These are phyloP conservation scores for Creolimax fragrantissima DNA, from an alignment of 78 protist genomes.

Conservation along the genomic window DNA sequence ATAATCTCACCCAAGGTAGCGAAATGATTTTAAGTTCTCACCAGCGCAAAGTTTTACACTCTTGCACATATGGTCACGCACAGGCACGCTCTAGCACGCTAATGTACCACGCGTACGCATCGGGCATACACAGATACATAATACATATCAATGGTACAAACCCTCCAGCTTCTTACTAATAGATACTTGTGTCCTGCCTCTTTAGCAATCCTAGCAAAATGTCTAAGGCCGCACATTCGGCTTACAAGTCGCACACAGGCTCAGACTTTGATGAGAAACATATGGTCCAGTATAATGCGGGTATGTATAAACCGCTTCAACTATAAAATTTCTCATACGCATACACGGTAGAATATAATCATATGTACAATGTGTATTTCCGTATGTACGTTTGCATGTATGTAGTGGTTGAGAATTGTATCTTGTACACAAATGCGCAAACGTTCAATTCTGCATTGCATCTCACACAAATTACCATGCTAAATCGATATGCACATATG, in stretches of 20 bases:
- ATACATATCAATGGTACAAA: background rate
- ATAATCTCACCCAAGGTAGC: too few species aligned
- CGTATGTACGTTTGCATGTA: background rate
- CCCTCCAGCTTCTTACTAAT: background rate
- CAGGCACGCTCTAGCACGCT: background rate
- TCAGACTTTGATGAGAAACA: background rate
- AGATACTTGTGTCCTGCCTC: background rate
- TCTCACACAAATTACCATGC: background rate
- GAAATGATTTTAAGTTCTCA: too few species aligned
- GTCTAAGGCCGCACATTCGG: background rate
- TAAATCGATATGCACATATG: background rate
- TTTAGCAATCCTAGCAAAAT: background rate
- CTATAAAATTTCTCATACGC: too few species aligned
- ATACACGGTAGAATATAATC: too few species aligned
- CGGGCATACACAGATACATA: background rate
- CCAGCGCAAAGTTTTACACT: too few species aligned
- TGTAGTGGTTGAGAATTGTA: background rate
- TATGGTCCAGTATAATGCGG: constrained; percentile 8
- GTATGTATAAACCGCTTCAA: background rate
- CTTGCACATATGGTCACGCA: too few species aligned
- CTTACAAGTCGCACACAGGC: background rate
- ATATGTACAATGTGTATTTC: background rate
- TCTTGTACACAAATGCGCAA: background rate
- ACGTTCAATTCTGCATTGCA: background rate
- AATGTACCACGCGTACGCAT: background rate